phyloP scores from a whole-genome alignment of 2,329 filamentous ascomycete species.

The Colletotrichum tropicale region DNA sequence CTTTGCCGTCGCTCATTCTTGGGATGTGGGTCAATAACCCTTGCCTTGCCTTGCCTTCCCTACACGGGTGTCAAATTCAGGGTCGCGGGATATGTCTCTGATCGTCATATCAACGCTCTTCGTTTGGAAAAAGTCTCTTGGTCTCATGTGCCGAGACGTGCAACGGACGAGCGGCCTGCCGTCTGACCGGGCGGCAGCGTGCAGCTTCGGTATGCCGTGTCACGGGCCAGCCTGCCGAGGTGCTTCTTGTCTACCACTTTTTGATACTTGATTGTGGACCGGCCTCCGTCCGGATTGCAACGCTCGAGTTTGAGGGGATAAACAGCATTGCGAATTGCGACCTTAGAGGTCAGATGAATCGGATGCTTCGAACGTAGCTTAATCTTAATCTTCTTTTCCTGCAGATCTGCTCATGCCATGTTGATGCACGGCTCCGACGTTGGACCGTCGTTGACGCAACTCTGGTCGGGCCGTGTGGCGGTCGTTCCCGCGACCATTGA shows the following conservation, averaged over 20 bases:
- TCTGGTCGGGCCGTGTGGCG: not conserved
- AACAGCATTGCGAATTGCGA: not conserved
- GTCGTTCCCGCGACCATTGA: not conserved
- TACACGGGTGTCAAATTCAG: not conserved
- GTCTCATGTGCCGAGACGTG: constrained; percentile 9
- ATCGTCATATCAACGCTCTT: not conserved
- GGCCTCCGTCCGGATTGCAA: not conserved
- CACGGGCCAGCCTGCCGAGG: not conserved
- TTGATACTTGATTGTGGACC: not conserved
- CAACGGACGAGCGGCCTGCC: not conserved
- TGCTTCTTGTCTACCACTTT: not conserved
- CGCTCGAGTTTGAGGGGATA: not conserved
- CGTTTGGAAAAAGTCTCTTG: not conserved
- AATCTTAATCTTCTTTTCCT: not conserved
- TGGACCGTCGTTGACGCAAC: not conserved
- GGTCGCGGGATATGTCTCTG: not conserved
- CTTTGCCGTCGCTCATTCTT: not conserved
- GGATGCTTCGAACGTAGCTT: not conserved
- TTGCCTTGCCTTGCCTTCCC: not conserved
- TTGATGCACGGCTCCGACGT: not conserved
- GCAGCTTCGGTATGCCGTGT: not conserved
- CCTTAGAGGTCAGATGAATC: not conserved
- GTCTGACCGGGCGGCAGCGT: not conserved
- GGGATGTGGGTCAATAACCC: not conserved
- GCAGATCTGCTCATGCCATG: not conserved